Conservation (phyloP, 2,329 filamentous ascomycete species). For the Dendryphion nanum region DNA sequence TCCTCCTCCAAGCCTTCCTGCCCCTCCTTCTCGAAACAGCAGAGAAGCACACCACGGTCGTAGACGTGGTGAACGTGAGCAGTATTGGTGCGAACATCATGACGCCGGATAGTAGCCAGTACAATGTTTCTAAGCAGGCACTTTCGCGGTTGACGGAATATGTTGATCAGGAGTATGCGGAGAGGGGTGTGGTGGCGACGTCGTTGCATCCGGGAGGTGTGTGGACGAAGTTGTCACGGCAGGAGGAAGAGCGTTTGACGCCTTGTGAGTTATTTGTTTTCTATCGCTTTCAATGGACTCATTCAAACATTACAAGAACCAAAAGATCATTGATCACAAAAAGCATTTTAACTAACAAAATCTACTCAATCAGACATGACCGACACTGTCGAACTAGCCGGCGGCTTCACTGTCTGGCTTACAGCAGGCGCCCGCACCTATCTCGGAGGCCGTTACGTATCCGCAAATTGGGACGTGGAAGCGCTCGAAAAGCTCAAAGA, state of each 20-base stretch:
- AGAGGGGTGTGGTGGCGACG: slow-evolving; percentile 7
- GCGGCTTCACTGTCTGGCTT: slow-evolving; percentile 14
- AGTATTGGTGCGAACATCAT: slow-evolving; percentile 5
- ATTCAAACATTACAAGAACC: no score
- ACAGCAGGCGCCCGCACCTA: slow-evolving; percentile 7
- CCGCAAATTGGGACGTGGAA: slow-evolving; percentile 12
- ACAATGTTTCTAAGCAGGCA: slow-evolving; percentile 18
- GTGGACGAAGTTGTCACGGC: slow-evolving; percentile 6
- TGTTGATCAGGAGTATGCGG: slow-evolving; percentile 11
- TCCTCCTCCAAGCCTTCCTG: slow-evolving; percentile 15
- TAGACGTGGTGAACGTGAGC: slow-evolving; percentile 12
- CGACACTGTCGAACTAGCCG: slow-evolving; percentile 10
- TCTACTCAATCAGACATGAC: no score
- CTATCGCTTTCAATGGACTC: no score
- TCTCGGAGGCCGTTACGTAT: slow-evolving; percentile 13
- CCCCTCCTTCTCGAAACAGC: slow-evolving; percentile 10
- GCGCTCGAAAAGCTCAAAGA: slow-evolving; percentile 8
- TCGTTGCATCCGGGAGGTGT: slow-evolving; percentile 17
- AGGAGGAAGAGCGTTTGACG: slow-evolving; percentile 1
- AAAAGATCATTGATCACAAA: no score
- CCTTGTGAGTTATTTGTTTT: no score
- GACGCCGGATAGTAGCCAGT: slow-evolving; percentile 16
- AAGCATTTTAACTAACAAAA: no score
- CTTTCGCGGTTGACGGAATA: slow-evolving; percentile 19
- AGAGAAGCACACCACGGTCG: slow-evolving; percentile 14